Percentiles rank a stretch among this genome's conserved stretches.
Evolutionary conservation across 2,329 filamentous ascomycete species (phyloP).

Genomic region (Didymosphaeria variabile): DNA sequence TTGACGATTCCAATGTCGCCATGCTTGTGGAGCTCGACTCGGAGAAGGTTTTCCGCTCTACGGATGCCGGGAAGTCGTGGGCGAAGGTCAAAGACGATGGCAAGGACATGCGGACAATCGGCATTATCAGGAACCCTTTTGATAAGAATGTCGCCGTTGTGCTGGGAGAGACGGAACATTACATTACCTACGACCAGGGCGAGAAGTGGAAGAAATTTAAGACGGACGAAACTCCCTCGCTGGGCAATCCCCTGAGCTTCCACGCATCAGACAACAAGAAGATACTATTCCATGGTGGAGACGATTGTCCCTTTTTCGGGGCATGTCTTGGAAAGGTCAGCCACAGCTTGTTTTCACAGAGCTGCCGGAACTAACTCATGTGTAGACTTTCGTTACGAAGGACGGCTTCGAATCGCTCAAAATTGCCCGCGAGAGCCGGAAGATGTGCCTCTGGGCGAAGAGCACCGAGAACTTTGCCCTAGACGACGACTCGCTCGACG

Average conservation of each 20-base stretch:
- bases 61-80: slow-evolving; percentile 84
- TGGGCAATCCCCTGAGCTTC: slow-evolving; percentile 74
- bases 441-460: slow-evolving; percentile 89
- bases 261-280: slow-evolving; percentile 84
- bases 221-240: slow-evolving; percentile 62
- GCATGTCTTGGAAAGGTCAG: slow-evolving; percentile 62
- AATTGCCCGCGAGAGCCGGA: slow-evolving; percentile 71
- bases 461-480: slow-evolving; percentile 76
- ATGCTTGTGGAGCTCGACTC: slow-evolving; percentile 74
- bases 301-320: slow-evolving; percentile 45
- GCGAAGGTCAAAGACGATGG: slow-evolving; percentile 57
- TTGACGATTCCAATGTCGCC: slow-evolving; percentile 85
- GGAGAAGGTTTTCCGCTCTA: slow-evolving; percentile 77
- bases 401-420: slow-evolving; percentile 82
- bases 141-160: slow-evolving; percentile 83
- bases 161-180: slow-evolving; percentile 77
- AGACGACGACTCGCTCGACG: slow-evolving; percentile 69
- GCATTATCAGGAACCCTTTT: slow-evolving; percentile 79
- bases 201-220: slow-evolving; percentile 81
- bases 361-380: slow-evolving; percentile 19
- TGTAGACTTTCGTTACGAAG: slow-evolving; percentile 73
- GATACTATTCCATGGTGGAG: slow-evolving; percentile 76
- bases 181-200: slow-evolving; percentile 83
- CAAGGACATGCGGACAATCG: slow-evolving; percentile 65
- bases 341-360: too few species aligned